Percentiles rank a stretch among this genome's conserved stretches.
These are phyloP conservation scores for Oryza officinalis DNA, from an alignment of 176 grass and related monocot species.

Conservation along the genomic window DNA sequence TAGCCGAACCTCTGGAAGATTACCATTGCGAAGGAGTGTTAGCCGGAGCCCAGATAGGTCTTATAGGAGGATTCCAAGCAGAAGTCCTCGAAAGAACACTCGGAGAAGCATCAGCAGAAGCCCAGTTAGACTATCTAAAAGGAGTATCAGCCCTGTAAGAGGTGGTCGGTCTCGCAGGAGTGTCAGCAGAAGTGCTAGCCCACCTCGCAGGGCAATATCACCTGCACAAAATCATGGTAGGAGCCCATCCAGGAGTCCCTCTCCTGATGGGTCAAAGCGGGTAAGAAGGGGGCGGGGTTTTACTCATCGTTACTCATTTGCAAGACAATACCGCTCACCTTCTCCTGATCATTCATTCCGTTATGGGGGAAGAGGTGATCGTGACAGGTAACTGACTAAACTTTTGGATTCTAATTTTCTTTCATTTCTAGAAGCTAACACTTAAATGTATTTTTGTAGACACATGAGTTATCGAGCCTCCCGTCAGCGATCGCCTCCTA, in stretches of 20 bases:
- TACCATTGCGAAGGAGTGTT: constrained; percentile 39
- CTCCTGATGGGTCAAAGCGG: constrained; percentile 88
- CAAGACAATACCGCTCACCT: constrained; percentile 92
- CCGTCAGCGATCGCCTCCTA: constrained; percentile 76
- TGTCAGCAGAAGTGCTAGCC: constrained; percentile 70
- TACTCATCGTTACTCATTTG: constrained; percentile 88
- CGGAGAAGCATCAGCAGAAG: constrained; percentile 71
- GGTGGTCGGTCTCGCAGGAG: constrained; percentile 57
- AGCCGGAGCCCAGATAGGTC: constrained; percentile 54
- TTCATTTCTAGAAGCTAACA: background rate
- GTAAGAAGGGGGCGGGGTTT: constrained; percentile 87
- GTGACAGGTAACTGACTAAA: constrained; percentile 61
- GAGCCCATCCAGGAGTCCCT: constrained; percentile 86
- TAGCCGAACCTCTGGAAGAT: constrained; percentile 52
- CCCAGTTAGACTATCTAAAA: constrained; percentile 60
- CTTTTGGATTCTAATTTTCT: background rate
- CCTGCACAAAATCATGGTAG: constrained; percentile 64
- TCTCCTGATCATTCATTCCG: constrained; percentile 74
- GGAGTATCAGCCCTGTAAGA: constrained; percentile 72
- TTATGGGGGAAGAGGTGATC: constrained; percentile 75
- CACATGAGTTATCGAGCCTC: constrained; percentile 58
- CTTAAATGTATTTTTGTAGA: constrained; percentile 20
- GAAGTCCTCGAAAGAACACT: constrained; percentile 55
- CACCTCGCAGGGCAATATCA: constrained; percentile 60
- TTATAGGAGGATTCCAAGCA: constrained; percentile 53